phyloP scores from a whole-genome alignment of 352 stramenopile species.

The Phytophthora lateralis region DNA sequence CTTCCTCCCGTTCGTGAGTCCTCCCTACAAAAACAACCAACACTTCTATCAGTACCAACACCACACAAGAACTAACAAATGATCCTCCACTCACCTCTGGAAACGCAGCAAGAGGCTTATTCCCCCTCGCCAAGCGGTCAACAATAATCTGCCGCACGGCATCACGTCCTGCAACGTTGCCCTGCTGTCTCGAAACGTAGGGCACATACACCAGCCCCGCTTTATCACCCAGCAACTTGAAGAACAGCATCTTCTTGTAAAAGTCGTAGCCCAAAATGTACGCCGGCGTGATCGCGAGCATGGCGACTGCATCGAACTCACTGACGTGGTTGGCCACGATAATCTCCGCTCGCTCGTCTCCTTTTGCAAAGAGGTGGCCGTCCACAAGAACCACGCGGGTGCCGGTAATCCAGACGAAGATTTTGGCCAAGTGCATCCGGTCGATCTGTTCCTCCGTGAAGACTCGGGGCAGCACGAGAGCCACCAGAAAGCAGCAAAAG shows the following conservation, averaged over 20 bases:
- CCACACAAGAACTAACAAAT: not conserved
- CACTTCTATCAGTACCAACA: slow-evolving; percentile 2
- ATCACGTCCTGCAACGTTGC: slow-evolving; percentile 52
- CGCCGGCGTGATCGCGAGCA: slow-evolving; percentile 52
- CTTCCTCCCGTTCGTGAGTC: slow-evolving; percentile 67
- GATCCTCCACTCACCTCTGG: slow-evolving; percentile 44
- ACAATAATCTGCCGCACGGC: slow-evolving; percentile 66
- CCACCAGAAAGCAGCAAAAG: slow-evolving; percentile 43
- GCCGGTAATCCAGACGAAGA: slow-evolving; percentile 51
- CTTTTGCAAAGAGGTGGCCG: slow-evolving; percentile 40
- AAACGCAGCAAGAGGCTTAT: slow-evolving; percentile 66
- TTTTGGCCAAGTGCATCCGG: slow-evolving; percentile 37
- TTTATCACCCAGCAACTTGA: slow-evolving; percentile 63
- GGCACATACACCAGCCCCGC: slow-evolving; percentile 72
- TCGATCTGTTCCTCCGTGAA: slow-evolving; percentile 58
- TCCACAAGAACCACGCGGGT: slow-evolving; percentile 53
- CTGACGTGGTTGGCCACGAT: slow-evolving; percentile 81
- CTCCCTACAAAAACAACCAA: slow-evolving; percentile 39
- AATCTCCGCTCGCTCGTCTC: slow-evolving; percentile 37
- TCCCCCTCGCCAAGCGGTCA: slow-evolving; percentile 48
- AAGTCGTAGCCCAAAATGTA: slow-evolving; percentile 83
- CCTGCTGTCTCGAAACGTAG: slow-evolving; percentile 67
- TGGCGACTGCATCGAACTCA: slow-evolving; percentile 70
- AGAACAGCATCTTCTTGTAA: slow-evolving; percentile 84
- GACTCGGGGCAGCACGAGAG: slow-evolving; percentile 47